Evolutionary conservation across 805 yeast species (phyloP), one percentile per base, ranked within the genome.

Genomic region (Schwanniomyces polymorphus): DNA sequence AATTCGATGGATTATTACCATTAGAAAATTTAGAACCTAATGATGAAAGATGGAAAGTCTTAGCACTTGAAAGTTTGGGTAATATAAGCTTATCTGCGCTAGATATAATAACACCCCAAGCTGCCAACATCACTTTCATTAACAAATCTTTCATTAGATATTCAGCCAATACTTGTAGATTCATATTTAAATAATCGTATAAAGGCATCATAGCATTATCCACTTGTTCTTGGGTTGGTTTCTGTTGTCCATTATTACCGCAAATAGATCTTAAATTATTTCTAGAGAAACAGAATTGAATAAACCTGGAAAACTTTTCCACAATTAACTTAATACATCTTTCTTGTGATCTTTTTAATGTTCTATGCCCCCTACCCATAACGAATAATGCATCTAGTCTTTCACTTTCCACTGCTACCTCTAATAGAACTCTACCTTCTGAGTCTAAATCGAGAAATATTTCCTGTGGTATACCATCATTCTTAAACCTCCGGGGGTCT

Each of bases 311-410:
- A 54, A 91, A 88, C 53, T 87, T 86, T 43, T 81, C 86, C 7
- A 88, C 94, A 52, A 92, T 80, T 47, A 82, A 61, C 46, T 84
- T 80, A 43, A 87, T 76, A 48, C 86, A 80, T 46, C 88, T 78
- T 45, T 86, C 86, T 60, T 83, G 81, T 1, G 84, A 75, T 49
- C 91, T 76, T 27, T 75, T 67, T 26, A 92, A 68, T 1, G 84
- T 76, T 52, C 92, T 70, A 55, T 85, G 80, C 0, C 92, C 84
- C 52, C 85, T 78, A 1, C 96, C 95, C 65, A 92, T 76, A 40
- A 84, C 86, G 58, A 87, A 92, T 7, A 88, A 67, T 1, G 96
- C 90, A 64, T 91, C 96, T 34, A 80, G 80, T 41, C 84, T 77
- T 56, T 91, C 97, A 44, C 82, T 79, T 59, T 91, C 97, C 54